Base-by-base conservation (phyloP, 1,139 yeast genomes). In the Suhomyces ambrosiae region DNA sequence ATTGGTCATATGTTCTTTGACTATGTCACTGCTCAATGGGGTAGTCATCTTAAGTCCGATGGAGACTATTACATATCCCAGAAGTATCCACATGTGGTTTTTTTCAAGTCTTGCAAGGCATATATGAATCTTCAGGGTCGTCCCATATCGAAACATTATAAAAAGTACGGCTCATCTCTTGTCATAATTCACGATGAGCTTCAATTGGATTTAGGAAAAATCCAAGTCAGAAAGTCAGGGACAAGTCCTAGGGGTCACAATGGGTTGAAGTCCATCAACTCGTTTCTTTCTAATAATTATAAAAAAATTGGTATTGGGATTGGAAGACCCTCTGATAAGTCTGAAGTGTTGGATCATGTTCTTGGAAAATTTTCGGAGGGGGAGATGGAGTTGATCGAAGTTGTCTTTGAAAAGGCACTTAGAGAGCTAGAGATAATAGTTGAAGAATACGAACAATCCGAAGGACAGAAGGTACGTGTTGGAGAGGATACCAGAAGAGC, bases 121-220 rank as follows among this genome's bases (percentile, higher is more conserved):
- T 60, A 44, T 30, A 88, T 88, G 92, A 88, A 88, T 55, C 43
- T 72, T 1, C 82, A 84, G 45, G 96, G 95, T 0, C 56, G 56
- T 7, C 68, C 74, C 0, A 63, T 82, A 2, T 47, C 58, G 3
- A 69, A 70, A n/a, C 68, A 78, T 13, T 74, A 80, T 76, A 53
- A 53, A 22, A 60, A 61, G 47, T 60, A 70, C 32, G 44, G 53
- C 14, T 37, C 54, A 22, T 61, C 57, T 12, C 61, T 82, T 41
- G 68, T 86, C 2, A 71, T 88, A 0, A 52, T 87, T 1, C 94
- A 86, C 54, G 96, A 88, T 55, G 96, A 88, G 47, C 59, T 87
- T 25, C 83, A 80, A 43, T 56, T 81, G 9, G 75, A 74, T 1
- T 48, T 82, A 4, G 96, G 96, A 0, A 73, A 76, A 37, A 63